phyloP scores from a whole-genome alignment of 306 rosid genomes.

The Corylus avellana region DNA sequence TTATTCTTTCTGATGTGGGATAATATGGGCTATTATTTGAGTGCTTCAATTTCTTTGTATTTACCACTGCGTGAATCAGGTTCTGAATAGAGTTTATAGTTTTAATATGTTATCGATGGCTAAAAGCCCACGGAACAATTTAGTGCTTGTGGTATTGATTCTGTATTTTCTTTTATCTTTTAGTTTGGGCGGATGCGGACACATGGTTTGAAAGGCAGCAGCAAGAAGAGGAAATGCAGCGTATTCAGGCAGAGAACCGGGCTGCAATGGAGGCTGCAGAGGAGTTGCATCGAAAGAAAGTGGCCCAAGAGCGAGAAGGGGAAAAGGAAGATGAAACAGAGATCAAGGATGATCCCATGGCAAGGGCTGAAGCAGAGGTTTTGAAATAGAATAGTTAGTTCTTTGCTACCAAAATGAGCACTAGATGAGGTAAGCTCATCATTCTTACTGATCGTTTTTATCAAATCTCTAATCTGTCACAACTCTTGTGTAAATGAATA shows the following conservation, averaged over 20 bases:
- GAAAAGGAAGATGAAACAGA: conserved; percentile 77
- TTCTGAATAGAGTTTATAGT: neutral
- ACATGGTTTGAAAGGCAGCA: conserved; percentile 98
- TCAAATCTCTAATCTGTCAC: conserved; percentile 1
- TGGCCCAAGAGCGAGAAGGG: conserved; percentile 73
- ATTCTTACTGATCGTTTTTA: neutral
- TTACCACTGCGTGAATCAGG: neutral
- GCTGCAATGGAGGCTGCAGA: conserved; percentile 91
- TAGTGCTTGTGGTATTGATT: conserved; percentile 3
- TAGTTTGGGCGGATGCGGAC: conserved; percentile 99
- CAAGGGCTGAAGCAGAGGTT: conserved; percentile 78
- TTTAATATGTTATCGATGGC: neutral
- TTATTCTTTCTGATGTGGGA: neutral
- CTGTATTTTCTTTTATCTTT: neutral
- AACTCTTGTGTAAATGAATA: neutral
- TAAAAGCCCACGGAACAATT: neutral
- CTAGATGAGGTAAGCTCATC: conserved; percentile 17
- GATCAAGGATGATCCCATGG: conserved; percentile 73
- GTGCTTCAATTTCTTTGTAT: neutral
- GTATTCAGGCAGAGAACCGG: conserved; percentile 68
- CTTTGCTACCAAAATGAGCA: neutral
- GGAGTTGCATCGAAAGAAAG: conserved; percentile 76
- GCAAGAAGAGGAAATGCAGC: conserved; percentile 95
- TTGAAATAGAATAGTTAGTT: conserved; percentile 37
- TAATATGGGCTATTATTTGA: neutral